Conservation (phyloP, 2,329 filamentous ascomycete species). For the Nigrospora osmanthi region DNA sequence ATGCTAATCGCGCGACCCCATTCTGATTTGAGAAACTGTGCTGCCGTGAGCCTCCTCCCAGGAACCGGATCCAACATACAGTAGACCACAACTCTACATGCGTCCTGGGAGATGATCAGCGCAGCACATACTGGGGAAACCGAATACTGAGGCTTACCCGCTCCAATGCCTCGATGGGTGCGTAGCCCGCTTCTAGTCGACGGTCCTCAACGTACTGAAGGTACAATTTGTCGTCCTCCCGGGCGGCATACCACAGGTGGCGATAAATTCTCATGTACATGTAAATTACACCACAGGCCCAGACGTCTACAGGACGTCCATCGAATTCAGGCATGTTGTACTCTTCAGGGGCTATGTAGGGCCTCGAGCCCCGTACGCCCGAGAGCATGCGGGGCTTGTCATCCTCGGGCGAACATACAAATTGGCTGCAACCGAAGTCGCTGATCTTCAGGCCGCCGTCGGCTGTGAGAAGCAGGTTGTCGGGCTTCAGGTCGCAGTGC, state of each 20-base stretch:
- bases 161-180: slow-evolving; percentile 89
- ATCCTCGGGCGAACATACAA: slow-evolving; percentile 99
- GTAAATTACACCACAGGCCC: slow-evolving; percentile 97
- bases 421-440: slow-evolving; percentile 97
- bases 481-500: slow-evolving; percentile 91
- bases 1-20: no score
- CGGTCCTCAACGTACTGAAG: slow-evolving; percentile 86
- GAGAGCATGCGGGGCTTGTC: slow-evolving; percentile 97
- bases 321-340: slow-evolving; percentile 94
- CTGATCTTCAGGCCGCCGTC: slow-evolving; percentile 93
- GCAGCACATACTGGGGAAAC: no score
- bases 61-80: no score
- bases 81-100: no score
- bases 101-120: no score
- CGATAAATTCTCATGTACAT: slow-evolving; percentile 98
- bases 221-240: slow-evolving; percentile 96
- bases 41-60: no score
- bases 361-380: slow-evolving; percentile 88
- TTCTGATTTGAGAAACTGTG: no score
- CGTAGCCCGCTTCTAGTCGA: slow-evolving; percentile 90
- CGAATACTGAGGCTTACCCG: slow-evolving; percentile 53
- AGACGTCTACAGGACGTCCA: slow-evolving; percentile 89
- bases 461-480: slow-evolving; percentile 89
- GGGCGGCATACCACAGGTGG: slow-evolving; percentile 93
- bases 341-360: slow-evolving; percentile 95